Evolutionary conservation across 140 eudicot genomes (phyloP).

Genomic region (Senecio squalidus): DNA sequence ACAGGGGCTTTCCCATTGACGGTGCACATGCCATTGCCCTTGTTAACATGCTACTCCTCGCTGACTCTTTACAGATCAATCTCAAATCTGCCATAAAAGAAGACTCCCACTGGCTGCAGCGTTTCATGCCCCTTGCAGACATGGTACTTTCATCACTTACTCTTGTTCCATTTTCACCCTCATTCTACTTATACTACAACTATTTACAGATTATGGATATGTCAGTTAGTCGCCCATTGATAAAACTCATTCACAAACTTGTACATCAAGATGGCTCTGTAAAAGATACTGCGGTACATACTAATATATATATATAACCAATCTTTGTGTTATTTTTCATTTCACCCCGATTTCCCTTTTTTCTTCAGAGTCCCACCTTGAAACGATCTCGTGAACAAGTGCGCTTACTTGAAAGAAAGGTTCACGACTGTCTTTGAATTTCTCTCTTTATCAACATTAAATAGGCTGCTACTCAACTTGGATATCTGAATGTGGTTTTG

Average conservation of each 20-base stretch:
- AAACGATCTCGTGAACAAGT: slow-evolving; percentile 79
- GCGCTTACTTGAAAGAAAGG: slow-evolving; percentile 80
- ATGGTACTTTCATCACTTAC: slow-evolving; percentile 23
- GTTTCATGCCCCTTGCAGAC: slow-evolving; percentile 77
- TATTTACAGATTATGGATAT: slow-evolving; percentile 64
- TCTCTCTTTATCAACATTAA: neutral
- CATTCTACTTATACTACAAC: neutral
- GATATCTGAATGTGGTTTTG: slow-evolving; percentile 8
- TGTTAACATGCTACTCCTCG: slow-evolving; percentile 45
- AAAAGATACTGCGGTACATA: slow-evolving; percentile 87
- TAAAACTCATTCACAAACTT: slow-evolving; percentile 60
- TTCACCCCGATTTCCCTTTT: neutral
- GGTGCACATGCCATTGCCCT: slow-evolving; percentile 74
- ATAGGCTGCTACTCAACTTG: neutral
- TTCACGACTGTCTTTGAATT: slow-evolving; percentile 26
- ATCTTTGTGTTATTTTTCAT: neutral
- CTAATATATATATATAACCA: neutral
- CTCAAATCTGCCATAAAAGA: slow-evolving; percentile 65
- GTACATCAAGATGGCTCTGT: slow-evolving; percentile 88
- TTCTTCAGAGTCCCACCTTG: slow-evolving; percentile 61
- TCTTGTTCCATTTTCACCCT: neutral
- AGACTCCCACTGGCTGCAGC: slow-evolving; percentile 54
- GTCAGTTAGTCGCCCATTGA: slow-evolving; percentile 46
- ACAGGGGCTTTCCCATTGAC: slow-evolving; percentile 49
- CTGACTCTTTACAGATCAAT: slow-evolving; percentile 58